Percentiles rank a stretch among this genome's conserved stretches.
These are phyloP conservation scores for Oidiodendron maius DNA, from an alignment of 495 filamentous ascomycete species.

Conservation along the genomic window DNA sequence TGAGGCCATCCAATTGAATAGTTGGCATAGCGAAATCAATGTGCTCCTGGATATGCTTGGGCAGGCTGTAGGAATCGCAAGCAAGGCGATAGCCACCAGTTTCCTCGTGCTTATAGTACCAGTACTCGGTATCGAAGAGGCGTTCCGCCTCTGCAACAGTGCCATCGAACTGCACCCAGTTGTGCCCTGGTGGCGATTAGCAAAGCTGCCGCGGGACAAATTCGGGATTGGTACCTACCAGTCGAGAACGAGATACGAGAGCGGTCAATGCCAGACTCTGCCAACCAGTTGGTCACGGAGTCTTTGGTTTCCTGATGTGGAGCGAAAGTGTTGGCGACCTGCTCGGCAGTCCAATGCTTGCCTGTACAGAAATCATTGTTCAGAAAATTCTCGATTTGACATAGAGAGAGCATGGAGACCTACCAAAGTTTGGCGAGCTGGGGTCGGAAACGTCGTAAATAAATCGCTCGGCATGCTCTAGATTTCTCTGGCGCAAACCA, in stretches of 20 bases:
- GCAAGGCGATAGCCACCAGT: conserved; percentile 12
- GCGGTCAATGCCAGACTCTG: conserved; percentile 12
- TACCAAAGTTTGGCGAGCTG: conserved; percentile 22
- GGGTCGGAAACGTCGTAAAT: conserved; percentile 26
- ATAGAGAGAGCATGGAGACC: no score
- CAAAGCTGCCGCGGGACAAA: no score
- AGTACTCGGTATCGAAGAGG: conserved; percentile 8
- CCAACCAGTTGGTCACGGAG: conserved; percentile 18
- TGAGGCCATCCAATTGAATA: conserved; percentile 9
- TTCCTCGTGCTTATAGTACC: conserved; percentile 10
- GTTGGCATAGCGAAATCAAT: conserved; percentile 14
- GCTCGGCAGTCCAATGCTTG: conserved; percentile 19
- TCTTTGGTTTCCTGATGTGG: conserved; percentile 13
- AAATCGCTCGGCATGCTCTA: conserved; percentile 24
- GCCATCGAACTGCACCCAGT: conserved; percentile 23
- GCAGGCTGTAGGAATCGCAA: conserved; percentile 19
- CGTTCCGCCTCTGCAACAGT: conserved; percentile 17
- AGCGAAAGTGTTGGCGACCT: conserved; percentile 21
- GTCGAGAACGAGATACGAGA: conserved; percentile 13
- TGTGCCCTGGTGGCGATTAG: background rate
- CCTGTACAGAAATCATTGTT: conserved; percentile 14
- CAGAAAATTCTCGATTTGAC: background rate
- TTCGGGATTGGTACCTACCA: no score
- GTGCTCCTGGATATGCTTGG: conserved; percentile 20
- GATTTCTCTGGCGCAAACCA: conserved; percentile 27